A percentile compares a stretch with the other conserved stretches of the same genome.
These are phyloP conservation scores for Phytophthora agathidicida DNA, from an alignment of 352 stramenopile genomes.

Conservation along the genomic window DNA sequence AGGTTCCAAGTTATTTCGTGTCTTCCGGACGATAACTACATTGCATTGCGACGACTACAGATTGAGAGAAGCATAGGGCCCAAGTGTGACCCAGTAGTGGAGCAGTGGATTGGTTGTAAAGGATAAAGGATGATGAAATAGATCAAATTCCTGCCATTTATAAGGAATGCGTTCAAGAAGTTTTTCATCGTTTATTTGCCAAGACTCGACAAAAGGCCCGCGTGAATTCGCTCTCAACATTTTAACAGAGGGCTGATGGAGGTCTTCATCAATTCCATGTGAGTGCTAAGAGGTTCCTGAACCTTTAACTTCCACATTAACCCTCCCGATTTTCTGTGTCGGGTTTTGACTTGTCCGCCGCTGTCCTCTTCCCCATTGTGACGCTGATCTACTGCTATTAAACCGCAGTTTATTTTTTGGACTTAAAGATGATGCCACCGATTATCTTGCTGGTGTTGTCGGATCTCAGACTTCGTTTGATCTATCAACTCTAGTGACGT, in stretches of 20 bases:
- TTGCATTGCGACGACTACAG: constrained; percentile 25
- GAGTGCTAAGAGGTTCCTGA: not conserved
- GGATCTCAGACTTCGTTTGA: too few species aligned
- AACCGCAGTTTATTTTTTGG: too few species aligned
- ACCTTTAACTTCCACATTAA: too few species aligned
- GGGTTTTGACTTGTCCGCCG: constrained; percentile 6
- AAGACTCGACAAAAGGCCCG: too few species aligned
- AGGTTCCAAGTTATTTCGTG: constrained; percentile 35
- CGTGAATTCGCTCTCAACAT: not conserved
- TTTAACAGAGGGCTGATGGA: not conserved
- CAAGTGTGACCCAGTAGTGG: constrained; percentile 27
- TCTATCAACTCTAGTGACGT: too few species aligned
- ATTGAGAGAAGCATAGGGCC: constrained; percentile 28
- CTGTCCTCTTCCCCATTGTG: constrained; percentile 9
- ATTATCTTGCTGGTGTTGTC: too few species aligned
- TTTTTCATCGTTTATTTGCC: too few species aligned
- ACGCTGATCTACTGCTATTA: constrained; percentile 10
- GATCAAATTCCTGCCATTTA: not conserved
- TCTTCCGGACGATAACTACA: constrained; percentile 19
- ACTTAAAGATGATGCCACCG: too few species aligned
- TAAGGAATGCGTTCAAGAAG: constrained; percentile 1
- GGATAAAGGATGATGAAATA: not conserved
- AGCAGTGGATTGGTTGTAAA: constrained; percentile 42
- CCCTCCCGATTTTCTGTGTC: not conserved
- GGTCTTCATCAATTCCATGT: constrained; percentile 1